These are phyloP conservation scores for Cordyceps fumosorosea DNA, from an alignment of 2,329 filamentous ascomycete species.

Conservation along the genomic window DNA sequence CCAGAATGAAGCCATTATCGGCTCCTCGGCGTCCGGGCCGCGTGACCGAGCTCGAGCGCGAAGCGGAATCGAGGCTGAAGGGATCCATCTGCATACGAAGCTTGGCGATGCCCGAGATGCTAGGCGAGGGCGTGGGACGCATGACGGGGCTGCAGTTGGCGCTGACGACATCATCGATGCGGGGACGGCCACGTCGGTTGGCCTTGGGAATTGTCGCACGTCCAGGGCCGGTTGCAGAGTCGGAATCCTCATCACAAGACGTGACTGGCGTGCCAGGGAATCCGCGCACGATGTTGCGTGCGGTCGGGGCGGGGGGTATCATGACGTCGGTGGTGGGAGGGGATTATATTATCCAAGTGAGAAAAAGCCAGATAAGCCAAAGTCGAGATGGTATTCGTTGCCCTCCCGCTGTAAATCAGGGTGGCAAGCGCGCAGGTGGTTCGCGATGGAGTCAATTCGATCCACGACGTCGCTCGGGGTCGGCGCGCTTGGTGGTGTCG, in stretches of 20 bases:
- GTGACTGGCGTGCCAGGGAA: slow-evolving; percentile 48
- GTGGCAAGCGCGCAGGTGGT: slow-evolving; percentile 10
- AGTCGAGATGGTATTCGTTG: background rate
- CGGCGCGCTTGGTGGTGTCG: slow-evolving; percentile 46
- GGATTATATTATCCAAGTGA: background rate
- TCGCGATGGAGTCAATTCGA: slow-evolving; percentile 31
- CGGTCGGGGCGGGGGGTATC: slow-evolving; percentile 41
- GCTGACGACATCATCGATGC: slow-evolving; percentile 52
- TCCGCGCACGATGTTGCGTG: slow-evolving; percentile 49
- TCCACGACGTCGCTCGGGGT: slow-evolving; percentile 54
- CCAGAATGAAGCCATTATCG: slow-evolving; percentile 29
- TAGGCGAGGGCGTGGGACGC: slow-evolving; percentile 45
- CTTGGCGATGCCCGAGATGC: slow-evolving; percentile 69
- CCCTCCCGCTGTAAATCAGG: slow-evolving; percentile 4
- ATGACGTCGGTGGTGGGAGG: slow-evolving; percentile 26
- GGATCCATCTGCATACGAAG: slow-evolving; percentile 77
- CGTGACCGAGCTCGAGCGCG: slow-evolving; percentile 50
- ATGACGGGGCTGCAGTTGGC: slow-evolving; percentile 57
- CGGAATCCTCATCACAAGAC: slow-evolving; percentile 54
- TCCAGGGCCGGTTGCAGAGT: slow-evolving; percentile 29
- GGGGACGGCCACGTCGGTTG: slow-evolving; percentile 33
- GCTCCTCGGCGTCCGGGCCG: slow-evolving; percentile 39
- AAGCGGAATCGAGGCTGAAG: slow-evolving; percentile 56
- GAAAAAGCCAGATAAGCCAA: background rate
- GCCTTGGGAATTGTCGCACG: slow-evolving; percentile 32